Conservation (phyloP, 2,329 filamentous ascomycete genomes). For the Lasiodiplodia citricola region DNA sequence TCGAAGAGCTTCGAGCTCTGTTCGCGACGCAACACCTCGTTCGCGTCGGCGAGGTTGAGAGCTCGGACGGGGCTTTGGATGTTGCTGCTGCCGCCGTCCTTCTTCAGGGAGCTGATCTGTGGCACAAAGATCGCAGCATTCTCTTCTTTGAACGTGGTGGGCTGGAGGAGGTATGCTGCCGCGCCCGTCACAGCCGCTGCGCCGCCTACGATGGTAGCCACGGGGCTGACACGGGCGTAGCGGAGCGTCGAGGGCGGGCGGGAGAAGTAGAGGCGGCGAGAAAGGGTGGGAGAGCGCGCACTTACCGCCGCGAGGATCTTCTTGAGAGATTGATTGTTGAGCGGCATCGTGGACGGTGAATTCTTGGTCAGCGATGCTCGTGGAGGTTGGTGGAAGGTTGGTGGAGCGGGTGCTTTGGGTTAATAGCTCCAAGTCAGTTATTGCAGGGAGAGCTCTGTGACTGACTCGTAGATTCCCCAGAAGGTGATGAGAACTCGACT, state of each 20-base stretch:
- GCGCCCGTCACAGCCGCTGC: background rate
- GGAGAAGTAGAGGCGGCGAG: background rate
- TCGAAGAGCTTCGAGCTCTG: conserved; percentile 14
- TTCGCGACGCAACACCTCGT: background rate
- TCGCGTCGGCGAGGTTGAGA: conserved; percentile 10
- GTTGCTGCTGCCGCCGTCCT: background rate
- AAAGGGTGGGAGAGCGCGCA: background rate
- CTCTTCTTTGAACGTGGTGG: background rate
- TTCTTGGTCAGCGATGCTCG: background rate
- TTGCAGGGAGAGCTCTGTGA: background rate
- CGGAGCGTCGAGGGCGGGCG: background rate
- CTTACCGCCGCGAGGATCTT: background rate
- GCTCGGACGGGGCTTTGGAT: conserved; percentile 4
- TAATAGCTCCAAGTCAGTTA: background rate
- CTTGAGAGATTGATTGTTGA: background rate
- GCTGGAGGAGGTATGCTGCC: background rate
- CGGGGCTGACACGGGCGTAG: background rate
- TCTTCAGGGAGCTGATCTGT: background rate
- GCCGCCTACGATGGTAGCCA: background rate
- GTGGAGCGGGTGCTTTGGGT: background rate
- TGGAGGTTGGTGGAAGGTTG: background rate
- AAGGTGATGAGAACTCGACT: no score
- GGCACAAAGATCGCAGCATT: conserved; percentile 1
- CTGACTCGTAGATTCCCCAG: background rate
- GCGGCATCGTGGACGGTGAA: background rate